A percentile compares a stretch with the other conserved stretches of the same genome.
Conservation (phyloP, 2,329 filamentous ascomycete genomes). For the Fusarium temperatum region DNA sequence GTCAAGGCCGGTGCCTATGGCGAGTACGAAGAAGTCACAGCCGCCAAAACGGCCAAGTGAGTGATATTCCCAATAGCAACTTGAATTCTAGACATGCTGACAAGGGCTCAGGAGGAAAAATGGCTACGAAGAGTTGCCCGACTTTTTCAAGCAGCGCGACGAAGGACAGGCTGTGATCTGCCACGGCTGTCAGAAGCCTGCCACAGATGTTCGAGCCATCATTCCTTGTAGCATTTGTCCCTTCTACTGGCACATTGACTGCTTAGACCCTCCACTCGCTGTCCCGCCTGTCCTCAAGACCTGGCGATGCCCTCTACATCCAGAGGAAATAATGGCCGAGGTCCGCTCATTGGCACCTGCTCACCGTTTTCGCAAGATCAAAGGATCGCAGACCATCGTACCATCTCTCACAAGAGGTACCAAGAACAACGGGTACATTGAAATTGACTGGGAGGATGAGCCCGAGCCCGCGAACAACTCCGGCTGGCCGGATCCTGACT, state of each 20-base stretch:
- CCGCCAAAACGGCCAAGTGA: conserved; percentile 72
- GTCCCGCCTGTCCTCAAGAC: conserved; percentile 79
- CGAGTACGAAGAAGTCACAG: conserved; percentile 77
- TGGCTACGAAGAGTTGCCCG: conserved; percentile 69
- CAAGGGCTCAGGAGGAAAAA: conserved; percentile 56
- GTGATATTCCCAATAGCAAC: conserved; percentile 42
- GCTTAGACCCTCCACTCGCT: conserved; percentile 83
- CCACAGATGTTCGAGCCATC: conserved; percentile 71
- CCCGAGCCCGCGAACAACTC: conserved; percentile 64
- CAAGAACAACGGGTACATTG: conserved; percentile 76
- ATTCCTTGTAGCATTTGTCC: conserved; percentile 87
- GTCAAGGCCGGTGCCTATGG: conserved; percentile 80
- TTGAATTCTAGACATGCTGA: not conserved
- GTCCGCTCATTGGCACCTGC: conserved; percentile 68
- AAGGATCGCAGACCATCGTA: conserved; percentile 60
- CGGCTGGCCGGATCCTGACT: conserved; percentile 66
- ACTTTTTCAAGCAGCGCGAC: conserved; percentile 75
- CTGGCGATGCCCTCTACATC: conserved; percentile 91
- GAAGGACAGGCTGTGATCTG: conserved; percentile 83
- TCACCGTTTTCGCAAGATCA: conserved; percentile 69
- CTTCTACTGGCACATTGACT: conserved; percentile 91
- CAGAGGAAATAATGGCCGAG: conserved; percentile 75
- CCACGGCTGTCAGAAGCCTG: conserved; percentile 75
- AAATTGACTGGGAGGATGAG: conserved; percentile 69
- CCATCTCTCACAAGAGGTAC: conserved; percentile 70